Conservation (phyloP, 2,329 filamentous ascomycete genomes). For the Aspergillus caelatus region DNA sequence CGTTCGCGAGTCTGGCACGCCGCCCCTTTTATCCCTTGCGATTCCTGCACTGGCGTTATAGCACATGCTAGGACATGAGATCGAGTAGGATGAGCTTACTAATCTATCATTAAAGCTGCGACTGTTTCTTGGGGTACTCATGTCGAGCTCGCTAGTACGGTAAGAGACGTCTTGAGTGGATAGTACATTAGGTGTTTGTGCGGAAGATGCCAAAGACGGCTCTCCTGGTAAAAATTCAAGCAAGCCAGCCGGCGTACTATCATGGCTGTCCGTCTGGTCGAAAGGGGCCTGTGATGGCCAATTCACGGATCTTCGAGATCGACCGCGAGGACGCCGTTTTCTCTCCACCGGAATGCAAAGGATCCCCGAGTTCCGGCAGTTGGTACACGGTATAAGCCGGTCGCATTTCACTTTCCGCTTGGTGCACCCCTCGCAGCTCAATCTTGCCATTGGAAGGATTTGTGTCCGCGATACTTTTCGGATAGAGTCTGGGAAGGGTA, state of each 20-base stretch:
- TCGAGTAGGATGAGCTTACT: too few relatives aligned
- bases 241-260: slow-evolving; percentile 19
- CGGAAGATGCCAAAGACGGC: too few relatives aligned
- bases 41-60: too few relatives aligned
- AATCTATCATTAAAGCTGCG: rapidly evolving
- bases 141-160: too few relatives aligned
- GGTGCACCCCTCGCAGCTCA: slow-evolving; percentile 35
- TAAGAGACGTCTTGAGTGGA: too few relatives aligned
- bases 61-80: too few relatives aligned
- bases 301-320: slow-evolving; percentile 23
- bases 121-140: too few relatives aligned
- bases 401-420: slow-evolving; percentile 39
- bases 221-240: rapidly evolving
- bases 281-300: not conserved
- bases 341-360: slow-evolving; percentile 34
- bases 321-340: slow-evolving; percentile 34
- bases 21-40: rapidly evolving
- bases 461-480: too few relatives aligned
- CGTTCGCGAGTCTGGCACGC: too few relatives aligned
- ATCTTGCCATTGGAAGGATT: not conserved
- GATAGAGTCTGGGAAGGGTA: too few relatives aligned
- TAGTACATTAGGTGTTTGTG: too few relatives aligned
- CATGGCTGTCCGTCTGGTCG: slow-evolving; percentile 19
- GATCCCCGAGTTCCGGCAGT: slow-evolving; percentile 27
- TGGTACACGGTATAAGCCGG: slow-evolving; percentile 35